A percentile compares a stretch with the other conserved stretches of the same genome.
These are phyloP conservation scores for Papiliotrema terrestris DNA, from an alignment of 1,284 basidiomycete species.

Conservation along the genomic window DNA sequence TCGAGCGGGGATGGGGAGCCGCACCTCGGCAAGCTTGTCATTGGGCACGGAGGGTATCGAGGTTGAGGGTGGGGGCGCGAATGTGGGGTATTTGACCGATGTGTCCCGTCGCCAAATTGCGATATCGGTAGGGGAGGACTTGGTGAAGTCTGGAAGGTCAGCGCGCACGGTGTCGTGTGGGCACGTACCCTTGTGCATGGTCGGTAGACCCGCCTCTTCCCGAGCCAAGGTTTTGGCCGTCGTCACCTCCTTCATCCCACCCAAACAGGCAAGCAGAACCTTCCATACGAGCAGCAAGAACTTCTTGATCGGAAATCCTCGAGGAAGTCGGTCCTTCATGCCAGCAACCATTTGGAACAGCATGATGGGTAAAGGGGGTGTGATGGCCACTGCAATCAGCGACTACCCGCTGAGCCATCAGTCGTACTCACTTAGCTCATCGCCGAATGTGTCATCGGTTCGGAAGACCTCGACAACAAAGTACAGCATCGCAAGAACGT, in stretches of 20 bases:
- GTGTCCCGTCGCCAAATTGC: conserved; percentile 83
- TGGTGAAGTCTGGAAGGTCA: conserved; percentile 58
- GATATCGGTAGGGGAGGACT: conserved; percentile 83
- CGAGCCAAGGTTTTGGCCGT: conserved; percentile 81
- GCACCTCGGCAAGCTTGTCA: conserved; percentile 76
- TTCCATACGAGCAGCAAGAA: conserved; percentile 98
- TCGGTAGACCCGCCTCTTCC: conserved; percentile 69
- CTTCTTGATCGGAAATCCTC: conserved; percentile 95
- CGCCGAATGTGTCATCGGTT: conserved; percentile 85
- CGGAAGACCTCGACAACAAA: conserved; percentile 90
- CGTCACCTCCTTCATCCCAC: conserved; percentile 80
- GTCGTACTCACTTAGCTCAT: conserved; percentile 78
- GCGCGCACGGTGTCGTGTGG: neutral
- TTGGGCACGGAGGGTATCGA: conserved; percentile 40
- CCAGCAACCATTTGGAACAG: conserved; percentile 84
- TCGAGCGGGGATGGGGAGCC: conserved; percentile 86
- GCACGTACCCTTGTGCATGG: conserved; percentile 57
- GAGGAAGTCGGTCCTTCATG: conserved; percentile 88
- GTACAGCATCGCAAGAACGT: conserved; percentile 88
- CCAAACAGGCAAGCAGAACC: conserved; percentile 83
- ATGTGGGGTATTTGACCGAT: conserved; percentile 90
- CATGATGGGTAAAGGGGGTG: conserved; percentile 90
- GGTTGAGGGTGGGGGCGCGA: conserved; percentile 58
- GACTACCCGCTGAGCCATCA: conserved; percentile 18
- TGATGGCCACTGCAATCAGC: conserved; percentile 71